phyloP scores from a whole-genome alignment of 2,329 filamentous ascomycete genomes.

The Calycina marina region DNA sequence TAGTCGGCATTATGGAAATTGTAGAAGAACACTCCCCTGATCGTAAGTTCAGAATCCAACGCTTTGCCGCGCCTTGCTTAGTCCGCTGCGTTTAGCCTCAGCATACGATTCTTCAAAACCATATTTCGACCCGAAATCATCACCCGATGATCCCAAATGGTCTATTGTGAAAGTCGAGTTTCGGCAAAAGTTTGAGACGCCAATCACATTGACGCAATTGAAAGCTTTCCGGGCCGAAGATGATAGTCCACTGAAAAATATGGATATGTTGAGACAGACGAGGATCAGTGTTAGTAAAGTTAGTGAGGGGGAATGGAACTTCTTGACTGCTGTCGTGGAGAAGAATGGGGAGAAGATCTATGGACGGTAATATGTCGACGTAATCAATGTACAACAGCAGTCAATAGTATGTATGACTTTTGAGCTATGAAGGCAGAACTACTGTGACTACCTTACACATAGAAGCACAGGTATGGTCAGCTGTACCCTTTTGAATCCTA shows the following conservation, averaged over 20 bases:
- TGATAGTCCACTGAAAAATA: conserved; percentile 45
- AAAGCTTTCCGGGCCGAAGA: conserved; percentile 43
- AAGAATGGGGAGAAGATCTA: conserved; percentile 12
- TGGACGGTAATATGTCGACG: conserved; percentile 21
- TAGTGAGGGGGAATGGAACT: conserved; percentile 47
- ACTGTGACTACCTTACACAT: no score
- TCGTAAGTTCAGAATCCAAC: conserved; percentile 30
- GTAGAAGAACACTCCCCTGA: conserved; percentile 74
- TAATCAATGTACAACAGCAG: no score
- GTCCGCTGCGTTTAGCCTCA: conserved; percentile 19
- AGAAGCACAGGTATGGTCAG: no score
- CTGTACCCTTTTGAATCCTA: no score
- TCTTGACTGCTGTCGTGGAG: conserved; percentile 34
- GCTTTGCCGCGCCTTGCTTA: conserved; percentile 1
- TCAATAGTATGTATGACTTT: no score
- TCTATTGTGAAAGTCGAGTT: conserved; percentile 81
- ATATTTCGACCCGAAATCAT: conserved; percentile 73
- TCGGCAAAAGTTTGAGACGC: conserved; percentile 61
- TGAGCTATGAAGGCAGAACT: no score
- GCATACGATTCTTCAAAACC: conserved; percentile 58
- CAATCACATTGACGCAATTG: conserved; percentile 58
- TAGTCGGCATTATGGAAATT: conserved; percentile 80
- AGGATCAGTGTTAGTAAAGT: conserved; percentile 70
- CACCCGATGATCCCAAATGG: conserved; percentile 61
- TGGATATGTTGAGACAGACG: conserved; percentile 75